Evolutionary conservation across 768 basidiomycete species (phyloP), one percentile per base, ranked within the genome.

Genomic region (Russula emetica): DNA sequence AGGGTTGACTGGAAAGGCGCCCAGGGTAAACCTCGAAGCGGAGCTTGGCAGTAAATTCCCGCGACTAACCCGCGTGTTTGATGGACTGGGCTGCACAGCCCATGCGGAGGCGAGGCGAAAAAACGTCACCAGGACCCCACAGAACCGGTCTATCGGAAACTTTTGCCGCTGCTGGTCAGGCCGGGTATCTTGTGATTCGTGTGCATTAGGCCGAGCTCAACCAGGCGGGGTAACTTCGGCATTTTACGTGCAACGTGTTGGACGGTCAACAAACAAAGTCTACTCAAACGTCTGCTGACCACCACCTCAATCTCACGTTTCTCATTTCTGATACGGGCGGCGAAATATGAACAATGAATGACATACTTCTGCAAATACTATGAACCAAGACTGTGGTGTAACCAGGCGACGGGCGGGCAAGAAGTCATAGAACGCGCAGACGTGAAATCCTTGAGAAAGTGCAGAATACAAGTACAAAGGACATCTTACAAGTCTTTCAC

Each of bases 401-500:
- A 49, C 53, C 58, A 60, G 55, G 55, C 58, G 34, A 55, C 22
- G 53, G 16, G 52, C 16, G 47, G 45, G 24, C 47, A 58, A 24
- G 38, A 55, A 32, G 38, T 22, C 57, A 55, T 42, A 42, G 38
- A 22, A 36, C 14, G 56, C 47, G 26, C 16, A 53, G 64, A 65
- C 59, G 34, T 42, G 18, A 22, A 26, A 42, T 38, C 49, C 55
- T 51, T 61, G 55, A 65, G 55, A 55, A 53, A 36, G 24, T 30
- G 62, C 22, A 30, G 34, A 44, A 65, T 55, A 64, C 63, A 65
- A 57, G 28, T 60, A 58, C 65, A 63, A 57, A 16, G 44, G 61
- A 54, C 64, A 66, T 63, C 61, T 65, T 67, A 67, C 66, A 67
- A 56, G 58, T 55, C 58, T 55, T 65, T 60, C 24, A 60, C 54